These are phyloP conservation scores for Cyamopsis tetragonoloba DNA, from an alignment of 306 rosid genomes.

Conservation along the genomic window DNA sequence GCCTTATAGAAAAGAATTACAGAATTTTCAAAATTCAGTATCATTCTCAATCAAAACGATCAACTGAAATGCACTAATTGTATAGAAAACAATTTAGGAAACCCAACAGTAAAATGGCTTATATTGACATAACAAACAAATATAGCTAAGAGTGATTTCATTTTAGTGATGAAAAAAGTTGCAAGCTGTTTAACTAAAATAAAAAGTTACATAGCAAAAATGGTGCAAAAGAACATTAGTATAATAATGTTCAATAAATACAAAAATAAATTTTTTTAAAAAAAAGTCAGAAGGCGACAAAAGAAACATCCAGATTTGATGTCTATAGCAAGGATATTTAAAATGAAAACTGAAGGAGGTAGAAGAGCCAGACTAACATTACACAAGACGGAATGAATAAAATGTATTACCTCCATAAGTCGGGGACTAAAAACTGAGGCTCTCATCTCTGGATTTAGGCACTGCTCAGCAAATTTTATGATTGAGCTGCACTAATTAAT, in stretches of 20 bases:
- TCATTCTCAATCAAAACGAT: neutral
- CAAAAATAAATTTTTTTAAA: slow-evolving; percentile 11
- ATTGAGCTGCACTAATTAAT: slow-evolving; percentile 64
- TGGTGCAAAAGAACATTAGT: neutral
- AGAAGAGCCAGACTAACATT: neutral
- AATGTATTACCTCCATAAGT: slow-evolving; percentile 79
- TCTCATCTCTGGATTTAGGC: slow-evolving; percentile 71
- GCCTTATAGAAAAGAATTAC: slow-evolving; percentile 16
- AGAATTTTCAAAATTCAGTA: neutral
- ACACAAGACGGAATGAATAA: slow-evolving; percentile 23
- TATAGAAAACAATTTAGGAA: neutral
- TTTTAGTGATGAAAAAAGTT: neutral
- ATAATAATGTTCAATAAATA: slow-evolving; percentile 3
- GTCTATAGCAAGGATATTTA: neutral
- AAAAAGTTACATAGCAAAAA: neutral
- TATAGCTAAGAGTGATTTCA: neutral
- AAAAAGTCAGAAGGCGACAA: slow-evolving; percentile 22
- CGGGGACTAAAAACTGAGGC: slow-evolving; percentile 91
- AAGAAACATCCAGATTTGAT: neutral
- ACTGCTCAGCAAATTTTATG: slow-evolving; percentile 80
- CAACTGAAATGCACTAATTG: neutral
- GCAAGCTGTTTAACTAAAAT: neutral
- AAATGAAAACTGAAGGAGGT: neutral
- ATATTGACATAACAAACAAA: slow-evolving; percentile 2
- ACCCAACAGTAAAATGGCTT: neutral